phyloP scores from a whole-genome alignment of 1,139 yeast species.

The Blastobotrys buckinghamii region DNA sequence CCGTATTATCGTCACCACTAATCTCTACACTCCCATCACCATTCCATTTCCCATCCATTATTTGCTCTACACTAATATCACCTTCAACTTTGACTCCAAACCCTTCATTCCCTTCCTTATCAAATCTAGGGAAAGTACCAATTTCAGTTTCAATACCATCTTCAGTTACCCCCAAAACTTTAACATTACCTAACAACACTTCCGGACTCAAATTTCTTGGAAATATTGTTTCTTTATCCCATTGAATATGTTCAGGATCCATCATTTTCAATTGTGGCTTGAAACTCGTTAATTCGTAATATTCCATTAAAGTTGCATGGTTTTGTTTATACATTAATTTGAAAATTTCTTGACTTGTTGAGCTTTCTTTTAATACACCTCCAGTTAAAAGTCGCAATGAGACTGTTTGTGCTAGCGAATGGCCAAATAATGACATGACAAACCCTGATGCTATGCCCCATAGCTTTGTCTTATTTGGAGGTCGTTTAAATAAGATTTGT shows the following conservation, averaged over 20 bases:
- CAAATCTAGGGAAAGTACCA: neutral
- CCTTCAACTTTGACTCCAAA: no score
- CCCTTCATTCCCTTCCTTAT: no score
- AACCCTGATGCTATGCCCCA: neutral
- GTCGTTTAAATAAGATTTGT: neutral
- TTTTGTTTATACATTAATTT: neutral
- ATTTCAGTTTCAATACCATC: neutral
- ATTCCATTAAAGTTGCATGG: slow-evolving; percentile 12
- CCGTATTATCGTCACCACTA: neutral
- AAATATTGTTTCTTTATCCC: slow-evolving; percentile 26
- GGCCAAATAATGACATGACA: neutral
- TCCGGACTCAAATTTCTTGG: slow-evolving; percentile 23
- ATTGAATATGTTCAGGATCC: slow-evolving; percentile 27
- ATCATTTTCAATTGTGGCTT: slow-evolving; percentile 24
- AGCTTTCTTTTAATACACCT: neutral
- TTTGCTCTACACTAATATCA: no score
- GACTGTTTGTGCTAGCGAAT: neutral
- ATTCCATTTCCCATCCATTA: no score
- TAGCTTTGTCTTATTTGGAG: neutral
- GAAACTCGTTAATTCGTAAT: slow-evolving; percentile 23
- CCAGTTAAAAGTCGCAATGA: neutral
- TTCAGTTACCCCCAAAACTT: neutral
- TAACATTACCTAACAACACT: neutral
- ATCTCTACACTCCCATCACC: no score
- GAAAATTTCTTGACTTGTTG: neutral